Conservation (phyloP, 129 eudicot species). For the Kitagawia praeruptora region DNA sequence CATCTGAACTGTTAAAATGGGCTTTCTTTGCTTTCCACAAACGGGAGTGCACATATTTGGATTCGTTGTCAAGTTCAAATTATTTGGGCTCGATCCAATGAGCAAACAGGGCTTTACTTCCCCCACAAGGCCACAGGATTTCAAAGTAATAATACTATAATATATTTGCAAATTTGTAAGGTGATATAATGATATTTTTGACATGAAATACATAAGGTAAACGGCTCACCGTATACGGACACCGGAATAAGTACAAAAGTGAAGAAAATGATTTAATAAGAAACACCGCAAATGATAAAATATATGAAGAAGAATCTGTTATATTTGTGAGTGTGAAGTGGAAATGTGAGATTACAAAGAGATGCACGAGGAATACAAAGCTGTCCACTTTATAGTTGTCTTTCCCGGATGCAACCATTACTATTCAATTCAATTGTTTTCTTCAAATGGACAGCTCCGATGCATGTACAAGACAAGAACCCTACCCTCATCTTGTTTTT, state of each 20-base stretch:
- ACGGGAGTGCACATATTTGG: neutral
- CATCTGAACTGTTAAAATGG: neutral
- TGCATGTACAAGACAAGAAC: neutral
- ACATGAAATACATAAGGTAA: neutral
- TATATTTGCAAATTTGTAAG: neutral
- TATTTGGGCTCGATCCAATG: neutral
- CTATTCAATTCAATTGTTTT: neutral
- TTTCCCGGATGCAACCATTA: neutral
- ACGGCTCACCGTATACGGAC: neutral
- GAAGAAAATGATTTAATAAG: neutral
- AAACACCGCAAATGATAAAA: neutral
- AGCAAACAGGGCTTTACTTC: neutral
- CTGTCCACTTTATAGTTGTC: slow-evolving; percentile 2
- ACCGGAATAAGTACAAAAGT: neutral
- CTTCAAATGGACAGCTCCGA: neutral
- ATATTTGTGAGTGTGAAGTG: neutral
- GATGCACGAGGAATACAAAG: neutral
- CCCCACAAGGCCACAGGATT: neutral
- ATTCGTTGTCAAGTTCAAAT: too few species aligned
- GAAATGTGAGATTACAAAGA: slow-evolving; percentile 5
- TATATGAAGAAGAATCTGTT: neutral
- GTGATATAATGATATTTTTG: neutral
- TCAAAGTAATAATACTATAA: too few species aligned
- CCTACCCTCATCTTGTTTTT: neutral
- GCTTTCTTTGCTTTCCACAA: neutral